phyloP scores from a whole-genome alignment of 768 basidiomycete species.

The Leccinum broughii region DNA sequence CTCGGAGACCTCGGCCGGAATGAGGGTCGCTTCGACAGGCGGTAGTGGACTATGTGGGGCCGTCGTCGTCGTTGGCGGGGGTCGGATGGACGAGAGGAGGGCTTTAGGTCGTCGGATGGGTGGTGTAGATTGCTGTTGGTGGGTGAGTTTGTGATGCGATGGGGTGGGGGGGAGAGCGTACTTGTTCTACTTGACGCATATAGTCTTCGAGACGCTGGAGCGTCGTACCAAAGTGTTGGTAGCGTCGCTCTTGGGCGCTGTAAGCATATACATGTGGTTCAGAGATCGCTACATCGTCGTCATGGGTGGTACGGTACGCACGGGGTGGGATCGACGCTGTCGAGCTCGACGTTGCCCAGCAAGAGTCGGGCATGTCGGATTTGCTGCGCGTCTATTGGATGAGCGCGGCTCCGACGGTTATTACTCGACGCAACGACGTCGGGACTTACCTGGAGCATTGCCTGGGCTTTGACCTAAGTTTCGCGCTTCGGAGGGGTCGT shows the following conservation, averaged over 20 bases:
- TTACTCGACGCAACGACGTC: not conserved
- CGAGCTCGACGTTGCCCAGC: conserved; percentile 56
- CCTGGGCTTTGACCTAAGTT: conserved; percentile 57
- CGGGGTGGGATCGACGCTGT: conserved; percentile 45
- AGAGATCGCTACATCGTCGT: not conserved
- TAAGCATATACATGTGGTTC: not conserved
- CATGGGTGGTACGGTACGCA: conserved; percentile 30
- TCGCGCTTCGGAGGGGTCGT: conserved; percentile 25
- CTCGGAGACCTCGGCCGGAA: conserved; percentile 24
- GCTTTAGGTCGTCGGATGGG: conserved; percentile 42
- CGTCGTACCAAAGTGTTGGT: conserved; percentile 47
- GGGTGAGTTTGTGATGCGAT: no score
- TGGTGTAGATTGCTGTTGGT: conserved; percentile 43
- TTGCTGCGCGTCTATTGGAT: conserved; percentile 26
- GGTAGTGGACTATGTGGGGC: conserved; percentile 3
- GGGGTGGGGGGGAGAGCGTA: conserved; percentile 20
- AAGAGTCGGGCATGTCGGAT: conserved; percentile 58
- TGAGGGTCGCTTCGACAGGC: conserved; percentile 22
- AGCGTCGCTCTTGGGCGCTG: conserved; percentile 45
- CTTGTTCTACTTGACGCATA: conserved; percentile 54
- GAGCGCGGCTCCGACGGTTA: not conserved
- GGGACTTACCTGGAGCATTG: conserved; percentile 52
- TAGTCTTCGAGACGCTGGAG: conserved; percentile 57
- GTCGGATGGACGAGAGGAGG: conserved; percentile 55
- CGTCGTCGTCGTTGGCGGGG: conserved; percentile 33